Evolutionary conservation across 805 yeast species (phyloP).

Genomic region (Cyberlindnera suaveolens): DNA sequence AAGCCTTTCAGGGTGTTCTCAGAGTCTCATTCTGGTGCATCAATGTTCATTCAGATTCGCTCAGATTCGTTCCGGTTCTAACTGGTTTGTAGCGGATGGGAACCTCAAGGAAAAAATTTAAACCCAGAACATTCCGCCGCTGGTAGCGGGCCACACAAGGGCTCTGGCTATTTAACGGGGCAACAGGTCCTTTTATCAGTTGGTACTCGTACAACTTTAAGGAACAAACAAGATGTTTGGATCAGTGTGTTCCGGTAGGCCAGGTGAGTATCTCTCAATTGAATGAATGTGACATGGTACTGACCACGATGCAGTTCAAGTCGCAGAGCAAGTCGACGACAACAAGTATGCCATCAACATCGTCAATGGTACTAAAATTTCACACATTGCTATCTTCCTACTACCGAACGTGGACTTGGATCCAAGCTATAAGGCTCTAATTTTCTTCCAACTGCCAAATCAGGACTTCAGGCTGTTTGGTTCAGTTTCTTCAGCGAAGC

Average conservation of each 20-base stretch:
- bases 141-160: no score
- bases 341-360: slow-evolving; percentile 61
- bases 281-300: slow-evolving; percentile 18
- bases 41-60: background rate
- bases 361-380: slow-evolving; percentile 56
- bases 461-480: slow-evolving; percentile 62
- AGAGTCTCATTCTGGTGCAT: background rate
- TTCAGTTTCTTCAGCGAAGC: slow-evolving; percentile 57
- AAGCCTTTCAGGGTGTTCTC: slow-evolving; percentile 12
- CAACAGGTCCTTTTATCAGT: no score
- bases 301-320: slow-evolving; percentile 21
- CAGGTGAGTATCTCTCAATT: slow-evolving; percentile 22
- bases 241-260: slow-evolving; percentile 70
- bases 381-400: slow-evolving; percentile 78
- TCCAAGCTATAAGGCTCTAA: slow-evolving; percentile 68
- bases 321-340: slow-evolving; percentile 62
- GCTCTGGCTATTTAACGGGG: no score
- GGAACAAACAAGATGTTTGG: slow-evolving; percentile 53
- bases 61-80: background rate
- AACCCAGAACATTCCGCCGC: no score
- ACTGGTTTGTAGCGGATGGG: no score
- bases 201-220: no score
- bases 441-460: slow-evolving; percentile 69
- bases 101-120: no score
- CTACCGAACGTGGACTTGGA: slow-evolving; percentile 78